Evolutionary conservation across 257 asterid genomes (phyloP), one percentile per base, ranked within the genome.

Genomic region (Solanum pinnatisectum): DNA sequence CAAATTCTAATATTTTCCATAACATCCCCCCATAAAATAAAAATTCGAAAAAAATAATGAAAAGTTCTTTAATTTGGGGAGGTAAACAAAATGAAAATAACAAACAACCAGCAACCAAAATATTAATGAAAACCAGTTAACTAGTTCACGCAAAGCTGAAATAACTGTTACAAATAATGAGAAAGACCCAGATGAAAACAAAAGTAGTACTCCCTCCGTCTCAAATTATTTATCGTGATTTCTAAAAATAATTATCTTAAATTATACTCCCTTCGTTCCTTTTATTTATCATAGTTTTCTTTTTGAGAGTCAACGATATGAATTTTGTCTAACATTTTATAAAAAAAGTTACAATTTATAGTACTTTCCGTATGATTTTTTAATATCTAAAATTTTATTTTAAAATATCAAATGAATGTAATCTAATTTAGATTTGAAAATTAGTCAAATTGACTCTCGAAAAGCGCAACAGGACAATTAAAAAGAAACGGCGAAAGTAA

Each of bases 101-200:
- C 79, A 88, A 89, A 88, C 88, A 86, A 87, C 84, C 33, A 76
- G 87, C 90, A 76, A 88, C 89, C 90, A 33, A 89, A 6, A 88
- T 89, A 88, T 90, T 90, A 90, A 91, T 91, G 94, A 82, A 88
- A 86, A 82, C 56, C 65, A 89, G 72, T 92, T 76, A 88, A 89
- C 59, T 91, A 89, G 92, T 89, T 88, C 92, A 94, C 94, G 90
- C 32, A 91, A 92, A 92, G 90, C 93, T 91, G 92, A 90, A 93
- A 88, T 89, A 73, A 20, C 42, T 73, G 82, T 33, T 73, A 10
- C 46, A 73, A 36, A 73, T 12, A 42, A 40, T n/a, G 30, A 27
- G 84, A 79, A 79, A 44, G 65, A 79, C 65, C 39, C 32, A 14
- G 32, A 78, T 81, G 86, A 90, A 85, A 86, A 87, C 35, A 89